These are phyloP conservation scores for Dryadomyces quercus-mongolicae DNA, from an alignment of 2,329 filamentous ascomycete species.

Conservation along the genomic window DNA sequence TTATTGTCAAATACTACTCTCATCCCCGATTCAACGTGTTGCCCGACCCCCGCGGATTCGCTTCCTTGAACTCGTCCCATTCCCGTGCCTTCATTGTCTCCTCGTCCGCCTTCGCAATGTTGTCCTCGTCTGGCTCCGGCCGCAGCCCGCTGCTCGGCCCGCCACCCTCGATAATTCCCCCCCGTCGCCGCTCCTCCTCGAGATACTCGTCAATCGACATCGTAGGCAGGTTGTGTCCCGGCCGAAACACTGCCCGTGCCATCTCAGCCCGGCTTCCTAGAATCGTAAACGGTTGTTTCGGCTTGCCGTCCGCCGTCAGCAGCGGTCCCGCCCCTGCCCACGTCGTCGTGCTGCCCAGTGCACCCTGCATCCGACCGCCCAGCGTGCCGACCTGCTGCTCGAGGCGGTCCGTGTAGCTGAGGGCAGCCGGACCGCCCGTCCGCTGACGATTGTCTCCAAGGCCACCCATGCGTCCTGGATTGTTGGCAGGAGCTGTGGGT, in stretches of 20 bases:
- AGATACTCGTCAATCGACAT: slow-evolving; percentile 98
- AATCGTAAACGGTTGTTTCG: slow-evolving; percentile 82
- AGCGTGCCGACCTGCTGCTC: slow-evolving; percentile 31
- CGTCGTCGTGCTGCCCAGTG: slow-evolving; percentile 22
- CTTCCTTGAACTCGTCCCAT: slow-evolving; percentile 92
- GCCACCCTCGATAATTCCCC: slow-evolving; percentile 84
- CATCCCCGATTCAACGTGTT: slow-evolving; percentile 72
- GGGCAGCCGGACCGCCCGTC: slow-evolving; percentile 18
- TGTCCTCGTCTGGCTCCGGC: slow-evolving; percentile 76
- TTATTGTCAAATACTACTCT: too few species aligned
- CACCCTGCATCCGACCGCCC: slow-evolving; percentile 28
- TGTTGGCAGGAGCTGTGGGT: slow-evolving; percentile 35
- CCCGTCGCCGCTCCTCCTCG: slow-evolving; percentile 73
- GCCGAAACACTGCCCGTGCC: slow-evolving; percentile 70
- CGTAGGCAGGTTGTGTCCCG: slow-evolving; percentile 86
- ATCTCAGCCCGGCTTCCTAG: slow-evolving; percentile 65
- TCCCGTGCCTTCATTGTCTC: slow-evolving; percentile 87
- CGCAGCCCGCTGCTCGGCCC: slow-evolving; percentile 59
- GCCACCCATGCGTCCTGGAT: slow-evolving; percentile 27
- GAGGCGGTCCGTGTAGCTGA: slow-evolving; percentile 56
- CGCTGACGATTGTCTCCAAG: slow-evolving; percentile 16
- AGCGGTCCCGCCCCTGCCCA: slow-evolving; percentile 45
- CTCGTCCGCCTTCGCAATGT: slow-evolving; percentile 73
- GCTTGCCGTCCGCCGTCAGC: slow-evolving; percentile 67
- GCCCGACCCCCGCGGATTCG: slow-evolving; percentile 72